Evolutionary conservation across 352 stramenopile genomes (phyloP), one percentile per base, ranked within the genome.

Genomic region (Thraustotheca clavata): DNA sequence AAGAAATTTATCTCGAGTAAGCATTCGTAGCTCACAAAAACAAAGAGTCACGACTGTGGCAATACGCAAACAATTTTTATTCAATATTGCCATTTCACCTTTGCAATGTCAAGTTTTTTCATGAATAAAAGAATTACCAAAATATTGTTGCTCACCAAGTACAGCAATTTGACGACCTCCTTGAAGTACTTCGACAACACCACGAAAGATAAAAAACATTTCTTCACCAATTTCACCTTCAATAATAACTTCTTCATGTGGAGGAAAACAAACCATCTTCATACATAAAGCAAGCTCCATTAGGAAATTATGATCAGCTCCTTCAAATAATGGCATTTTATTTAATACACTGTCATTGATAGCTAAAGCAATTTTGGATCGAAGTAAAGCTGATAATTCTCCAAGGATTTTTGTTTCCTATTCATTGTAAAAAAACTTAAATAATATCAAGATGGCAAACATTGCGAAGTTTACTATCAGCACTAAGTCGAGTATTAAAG

Each of bases 171-270:
- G 81, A 29, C 76, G 49, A 16, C 71, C 77, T 11, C 71, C 74
- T 52, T 83, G 76, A 32, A 83, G 67, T 29, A 91, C 79, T 67
- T 91, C 81, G 33, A 89, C 81, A 8, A 84, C 79, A 2, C 81
- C 81, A 2, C 81, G 78, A 65, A 89, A 91, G 67, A 91, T 91
- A 67, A 89, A 91, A 59, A 91, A 91, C 82, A 91, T 91, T 55
- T 91, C 82, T 62, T 91, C 77, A 14, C 82, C 82, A 35, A 89
- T 88, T 62, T 91, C 82, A 22, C 82, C 82, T 46, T 91, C 82
- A 2, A 91, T 69, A 50, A 91, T 88, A 14, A 91, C 80, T 27
- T 91, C 82, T 62, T 91, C 82, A 12, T 87, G 67, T 0, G 82
- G 82, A 20, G 82, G 79, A 36, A 91, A 87, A 61, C 81, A 88